Percentiles rank a stretch among this genome's conserved stretches.
Conservation (phyloP, 805 yeast species). For the Phaffomyces opuntiae region DNA sequence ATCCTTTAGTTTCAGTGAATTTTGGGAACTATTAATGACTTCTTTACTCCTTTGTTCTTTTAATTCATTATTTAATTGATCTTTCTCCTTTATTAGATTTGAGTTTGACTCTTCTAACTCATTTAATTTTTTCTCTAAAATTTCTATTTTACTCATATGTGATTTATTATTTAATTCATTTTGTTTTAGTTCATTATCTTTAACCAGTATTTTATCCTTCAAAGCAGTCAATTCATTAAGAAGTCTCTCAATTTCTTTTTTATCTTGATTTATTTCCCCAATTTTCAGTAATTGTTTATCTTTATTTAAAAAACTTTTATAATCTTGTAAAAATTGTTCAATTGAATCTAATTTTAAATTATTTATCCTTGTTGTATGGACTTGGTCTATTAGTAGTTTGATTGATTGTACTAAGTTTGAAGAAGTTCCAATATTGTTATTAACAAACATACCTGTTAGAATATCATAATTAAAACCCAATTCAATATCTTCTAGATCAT, state of each 20-base stretch:
- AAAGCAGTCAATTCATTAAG: neutral
- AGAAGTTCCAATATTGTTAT: constrained; percentile 52
- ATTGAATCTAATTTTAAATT: constrained; percentile 48
- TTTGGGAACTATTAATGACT: too few relatives aligned
- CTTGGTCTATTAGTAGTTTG: constrained; percentile 44
- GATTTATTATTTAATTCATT: neutral
- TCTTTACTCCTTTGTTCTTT: neutral
- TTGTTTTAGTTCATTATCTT: constrained; percentile 2
- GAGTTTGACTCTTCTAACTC: neutral
- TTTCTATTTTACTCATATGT: neutral
- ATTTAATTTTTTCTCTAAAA: neutral
- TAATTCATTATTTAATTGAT: neutral
- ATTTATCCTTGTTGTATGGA: constrained; percentile 54
- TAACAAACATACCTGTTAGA: constrained; percentile 49
- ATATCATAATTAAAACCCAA: constrained; percentile 41
- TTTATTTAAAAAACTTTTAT: constrained; percentile 23
- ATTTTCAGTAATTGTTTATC: constrained; percentile 3
- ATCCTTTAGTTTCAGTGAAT: neutral
- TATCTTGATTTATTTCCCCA: neutral
- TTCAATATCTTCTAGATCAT: constrained; percentile 42
- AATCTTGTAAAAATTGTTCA: constrained; percentile 46
- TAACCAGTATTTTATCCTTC: neutral
- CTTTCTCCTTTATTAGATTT: neutral
- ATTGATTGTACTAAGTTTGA: constrained; percentile 50
- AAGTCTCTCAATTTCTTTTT: neutral